phyloP scores from a whole-genome alignment of 768 basidiomycete genomes.

The Mycena floridula region DNA sequence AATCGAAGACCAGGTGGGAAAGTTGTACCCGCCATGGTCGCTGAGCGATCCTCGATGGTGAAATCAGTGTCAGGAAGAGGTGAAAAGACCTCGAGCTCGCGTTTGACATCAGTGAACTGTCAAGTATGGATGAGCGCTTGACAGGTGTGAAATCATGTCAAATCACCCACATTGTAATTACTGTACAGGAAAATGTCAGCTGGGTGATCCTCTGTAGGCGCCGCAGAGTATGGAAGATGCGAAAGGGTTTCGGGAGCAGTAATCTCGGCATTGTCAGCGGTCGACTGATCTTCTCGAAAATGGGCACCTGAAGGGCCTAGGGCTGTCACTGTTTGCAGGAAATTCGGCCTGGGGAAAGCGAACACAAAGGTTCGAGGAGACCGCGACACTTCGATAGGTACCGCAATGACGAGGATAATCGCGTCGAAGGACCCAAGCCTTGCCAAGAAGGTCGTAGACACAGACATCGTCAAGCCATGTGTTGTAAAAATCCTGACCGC shows the following conservation, averaged over 20 bases:
- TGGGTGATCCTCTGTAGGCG: conserved; percentile 68
- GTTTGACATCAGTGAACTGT: conserved; percentile 91
- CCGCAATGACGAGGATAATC: conserved; percentile 92
- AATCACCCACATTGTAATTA: conserved; percentile 81
- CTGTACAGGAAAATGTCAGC: conserved; percentile 89
- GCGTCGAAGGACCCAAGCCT: conserved; percentile 74
- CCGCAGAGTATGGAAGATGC: conserved; percentile 73
- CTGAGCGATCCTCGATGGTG: conserved; percentile 73
- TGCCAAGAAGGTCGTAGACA: conserved; percentile 72
- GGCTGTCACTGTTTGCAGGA: too few relatives aligned
- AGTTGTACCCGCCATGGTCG: conserved; percentile 71
- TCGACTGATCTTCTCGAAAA: conserved; percentile 45
- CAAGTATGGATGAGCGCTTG: conserved; percentile 7
- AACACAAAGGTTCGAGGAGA: conserved; percentile 63
- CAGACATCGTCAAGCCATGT: conserved; percentile 92
- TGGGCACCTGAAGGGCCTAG: conserved; percentile 53
- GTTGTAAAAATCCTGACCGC: conserved; percentile 91
- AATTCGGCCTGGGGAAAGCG: conserved; percentile 50
- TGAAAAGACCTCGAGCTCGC: conserved; percentile 89
- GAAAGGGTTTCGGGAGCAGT: conserved; percentile 55
- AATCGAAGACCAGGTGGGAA: conserved; percentile 95
- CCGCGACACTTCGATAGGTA: conserved; percentile 90
- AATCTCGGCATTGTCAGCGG: conserved; percentile 27
- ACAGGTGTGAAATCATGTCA: conserved; percentile 4
- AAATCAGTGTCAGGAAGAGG: conserved; percentile 75